Evolutionary conservation across 2,329 filamentous ascomycete species (phyloP).

Genomic region (Cladophialophora carrionii): DNA sequence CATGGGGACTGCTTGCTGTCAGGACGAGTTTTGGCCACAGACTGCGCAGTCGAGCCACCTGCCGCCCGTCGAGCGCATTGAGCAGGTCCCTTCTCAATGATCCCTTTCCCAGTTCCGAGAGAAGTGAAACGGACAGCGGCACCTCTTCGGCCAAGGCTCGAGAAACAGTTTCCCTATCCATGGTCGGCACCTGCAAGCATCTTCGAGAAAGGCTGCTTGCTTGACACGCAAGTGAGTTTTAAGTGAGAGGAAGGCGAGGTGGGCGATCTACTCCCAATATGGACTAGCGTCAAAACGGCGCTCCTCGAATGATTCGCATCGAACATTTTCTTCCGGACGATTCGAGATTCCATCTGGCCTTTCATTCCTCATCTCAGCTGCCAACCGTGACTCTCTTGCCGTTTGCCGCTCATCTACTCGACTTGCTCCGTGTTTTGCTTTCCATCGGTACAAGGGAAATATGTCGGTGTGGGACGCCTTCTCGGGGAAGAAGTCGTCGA

Average conservation of each 20-base stretch:
- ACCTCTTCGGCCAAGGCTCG: conserved; percentile 34
- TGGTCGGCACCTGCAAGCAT: background rate
- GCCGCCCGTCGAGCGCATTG: conserved; percentile 5
- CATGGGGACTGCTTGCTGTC: conserved; percentile 47
- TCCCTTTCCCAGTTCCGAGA: conserved; percentile 31
- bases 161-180: conserved; percentile 37
- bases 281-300: background rate
- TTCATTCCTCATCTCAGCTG: conserved; percentile 11
- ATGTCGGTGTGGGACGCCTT: conserved; percentile 66
- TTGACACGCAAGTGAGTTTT: background rate
- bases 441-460: conserved; percentile 36
- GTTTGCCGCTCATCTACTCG: conserved; percentile 6
- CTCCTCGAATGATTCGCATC: background rate
- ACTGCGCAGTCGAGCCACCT: conserved; percentile 34
- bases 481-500: conserved; percentile 59
- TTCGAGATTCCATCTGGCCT: conserved; percentile 10
- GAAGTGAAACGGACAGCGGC: conserved; percentile 25
- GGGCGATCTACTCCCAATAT: background rate
- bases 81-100: conserved; percentile 19
- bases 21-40: conserved; percentile 48
- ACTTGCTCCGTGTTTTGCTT: background rate
- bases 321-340: conserved; percentile 21
- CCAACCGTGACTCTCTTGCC: conserved; percentile 10
- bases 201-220: background rate
- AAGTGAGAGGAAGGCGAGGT: background rate